A percentile compares a stretch with the other conserved stretches of the same genome.
These are phyloP conservation scores for Gossypium rotundifolium DNA, from an alignment of 345 rosid genomes.

Conservation along the genomic window DNA sequence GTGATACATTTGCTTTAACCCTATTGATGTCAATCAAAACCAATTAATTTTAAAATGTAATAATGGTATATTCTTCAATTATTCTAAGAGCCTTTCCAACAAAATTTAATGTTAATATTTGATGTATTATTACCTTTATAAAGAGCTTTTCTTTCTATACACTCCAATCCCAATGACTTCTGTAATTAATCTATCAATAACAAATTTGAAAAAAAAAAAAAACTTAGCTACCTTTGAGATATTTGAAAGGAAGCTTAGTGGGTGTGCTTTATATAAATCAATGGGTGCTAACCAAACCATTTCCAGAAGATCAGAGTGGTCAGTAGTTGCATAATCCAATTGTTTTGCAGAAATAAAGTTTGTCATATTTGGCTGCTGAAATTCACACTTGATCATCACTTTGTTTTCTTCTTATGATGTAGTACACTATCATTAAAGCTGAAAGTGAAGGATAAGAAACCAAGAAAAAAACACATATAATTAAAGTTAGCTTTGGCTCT, in stretches of 20 bases:
- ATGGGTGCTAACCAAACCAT: slow-evolving; percentile 3
- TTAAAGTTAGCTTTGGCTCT: slow-evolving; percentile 1
- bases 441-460: neutral
- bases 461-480: neutral
- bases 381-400: neutral
- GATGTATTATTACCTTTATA: neutral
- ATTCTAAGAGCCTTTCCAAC: neutral
- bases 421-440: neutral
- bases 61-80: slow-evolving; percentile 2
- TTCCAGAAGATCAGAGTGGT: neutral
- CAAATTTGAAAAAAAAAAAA: neutral
- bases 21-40: neutral
- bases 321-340: slow-evolving; percentile 1
- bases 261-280: neutral
- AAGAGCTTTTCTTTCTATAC: neutral
- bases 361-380: neutral
- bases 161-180: neutral
- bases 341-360: neutral
- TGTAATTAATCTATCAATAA: slow-evolving; percentile 1
- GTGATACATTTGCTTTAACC: neutral
- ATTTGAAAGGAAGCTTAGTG: neutral
- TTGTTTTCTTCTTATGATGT: neutral
- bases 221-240: neutral
- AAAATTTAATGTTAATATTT: neutral
- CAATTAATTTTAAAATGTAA: neutral